These are phyloP conservation scores for Hyphodiscus hymeniophilus DNA, from an alignment of 495 filamentous ascomycete species.

Conservation along the genomic window DNA sequence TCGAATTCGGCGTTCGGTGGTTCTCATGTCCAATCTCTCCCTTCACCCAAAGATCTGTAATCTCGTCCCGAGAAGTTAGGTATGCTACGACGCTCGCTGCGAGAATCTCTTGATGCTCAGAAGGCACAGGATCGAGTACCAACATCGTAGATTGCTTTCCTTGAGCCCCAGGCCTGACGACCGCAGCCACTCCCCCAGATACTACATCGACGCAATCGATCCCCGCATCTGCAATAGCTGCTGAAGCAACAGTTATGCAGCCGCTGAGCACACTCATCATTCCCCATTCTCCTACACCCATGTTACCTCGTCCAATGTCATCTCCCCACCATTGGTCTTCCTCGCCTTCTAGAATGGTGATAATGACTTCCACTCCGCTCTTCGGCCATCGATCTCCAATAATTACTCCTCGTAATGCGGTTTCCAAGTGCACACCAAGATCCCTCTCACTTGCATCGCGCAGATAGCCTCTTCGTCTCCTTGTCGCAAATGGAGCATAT, in stretches of 20 bases:
- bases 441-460: slow-evolving; percentile 83
- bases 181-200: slow-evolving; percentile 77
- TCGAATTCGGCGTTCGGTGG: slow-evolving; percentile 12
- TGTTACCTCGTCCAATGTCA: slow-evolving; percentile 15
- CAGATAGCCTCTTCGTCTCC: slow-evolving; percentile 73
- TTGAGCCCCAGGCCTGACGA: slow-evolving; percentile 39
- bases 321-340: slow-evolving; percentile 56
- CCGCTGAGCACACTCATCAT: slow-evolving; percentile 88
- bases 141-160: slow-evolving; percentile 35
- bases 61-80: slow-evolving; percentile 77
- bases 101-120: slow-evolving; percentile 66
- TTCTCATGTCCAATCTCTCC: slow-evolving; percentile 49
- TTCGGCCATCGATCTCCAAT: slow-evolving; percentile 95
- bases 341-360: slow-evolving; percentile 90
- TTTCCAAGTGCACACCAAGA: slow-evolving; percentile 83
- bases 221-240: slow-evolving; percentile 90
- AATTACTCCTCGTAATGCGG: slow-evolving; percentile 78
- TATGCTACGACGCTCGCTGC: slow-evolving; percentile 89
- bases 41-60: slow-evolving; percentile 91
- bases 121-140: slow-evolving; percentile 77
- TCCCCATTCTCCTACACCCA: slow-evolving; percentile 47
- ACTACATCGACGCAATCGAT: slow-evolving; percentile 94
- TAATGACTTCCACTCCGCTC: slow-evolving; percentile 83
- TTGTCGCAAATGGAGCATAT: slow-evolving; percentile 88
- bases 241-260: slow-evolving; percentile 89